Base-by-base conservation (phyloP, 768 basidiomycete species). In the Cystobasidium onofrii region DNA sequence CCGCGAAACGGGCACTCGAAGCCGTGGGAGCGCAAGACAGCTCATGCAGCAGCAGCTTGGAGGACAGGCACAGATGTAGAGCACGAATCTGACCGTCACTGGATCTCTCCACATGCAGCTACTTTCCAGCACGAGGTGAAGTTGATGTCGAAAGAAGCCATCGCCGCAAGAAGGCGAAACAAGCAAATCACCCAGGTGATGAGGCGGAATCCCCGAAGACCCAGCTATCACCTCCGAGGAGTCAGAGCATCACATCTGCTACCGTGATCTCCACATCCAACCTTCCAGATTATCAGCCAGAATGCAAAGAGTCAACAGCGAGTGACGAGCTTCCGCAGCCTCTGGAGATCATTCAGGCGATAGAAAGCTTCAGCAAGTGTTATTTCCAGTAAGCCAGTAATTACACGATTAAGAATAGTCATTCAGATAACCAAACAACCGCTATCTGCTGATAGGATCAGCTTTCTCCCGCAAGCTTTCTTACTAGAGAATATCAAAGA, bases 321-420 rank as follows among this genome's bases (percentile, higher is more conserved):
- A 15, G 7, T 39, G 15, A 39, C 27, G 63, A 36, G 17, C 39
- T 64, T 31, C 63, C 63, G 2, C 9, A 17, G 27, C 25, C 63
- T 7, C 27, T 25, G n/a, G 63, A 64, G 63, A 64, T 64, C 27
- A 46, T 64, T 36, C 33, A 64, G 41, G 63, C 63, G 10, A 64
- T 64, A 12, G 63, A 64, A 25, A 31, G 33, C 39, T 64, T 64
- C 39, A 15, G 13, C 17, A 41, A 36, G 29, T 64, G 63, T 27
- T 64, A 64, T 41, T 64, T 64, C 25, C 63, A 64, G 63, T 64
- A 46, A 64, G 63, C 9, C 39, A 25, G 54, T 25, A n/a, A 17
- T 61, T 13, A 12, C 2, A 33, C 2, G 31, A 18, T 17, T 9
- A 61, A 10, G 7, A 39, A 50, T 20, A 2, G 23, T n/a, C 13